Percentiles rank a stretch among this genome's conserved stretches.
Evolutionary conservation across 2,329 filamentous ascomycete genomes (phyloP).

Genomic region (Xylaria sp.): DNA sequence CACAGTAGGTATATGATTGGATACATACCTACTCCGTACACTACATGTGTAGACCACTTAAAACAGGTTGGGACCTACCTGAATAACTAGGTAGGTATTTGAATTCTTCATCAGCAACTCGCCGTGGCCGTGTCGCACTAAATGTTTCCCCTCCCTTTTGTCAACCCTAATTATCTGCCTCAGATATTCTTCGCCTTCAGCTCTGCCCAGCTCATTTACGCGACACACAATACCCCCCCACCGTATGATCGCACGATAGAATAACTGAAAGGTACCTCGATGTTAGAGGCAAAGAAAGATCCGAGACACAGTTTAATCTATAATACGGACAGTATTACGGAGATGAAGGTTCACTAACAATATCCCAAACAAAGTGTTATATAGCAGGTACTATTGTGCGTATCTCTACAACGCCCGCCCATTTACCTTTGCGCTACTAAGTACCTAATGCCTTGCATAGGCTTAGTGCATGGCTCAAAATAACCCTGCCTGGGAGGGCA

Average conservation of each 20-base stretch:
- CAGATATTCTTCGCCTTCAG: neutral
- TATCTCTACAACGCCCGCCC: no score
- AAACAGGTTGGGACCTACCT: no score
- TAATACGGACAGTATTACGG: no score
- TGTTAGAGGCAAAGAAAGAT: neutral
- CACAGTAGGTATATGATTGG: neutral
- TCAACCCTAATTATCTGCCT: neutral
- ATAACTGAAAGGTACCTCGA: neutral
- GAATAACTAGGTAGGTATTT: neutral
- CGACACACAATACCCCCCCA: neutral
- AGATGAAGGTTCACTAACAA: neutral
- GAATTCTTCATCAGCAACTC: neutral
- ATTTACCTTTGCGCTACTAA: constrained; percentile 3
- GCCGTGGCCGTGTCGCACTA: no score
- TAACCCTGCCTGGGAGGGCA: neutral
- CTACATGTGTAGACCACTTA: no score
- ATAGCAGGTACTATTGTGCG: no score
- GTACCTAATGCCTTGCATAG: constrained; percentile 8
- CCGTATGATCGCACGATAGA: neutral
- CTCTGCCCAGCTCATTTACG: neutral
- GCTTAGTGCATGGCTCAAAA: constrained; percentile 1
- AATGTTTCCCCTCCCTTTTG: neutral
- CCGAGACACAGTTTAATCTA: no score
- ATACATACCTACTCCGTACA: neutral
- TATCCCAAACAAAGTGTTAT: no score